Percentiles rank a stretch among this genome's conserved stretches.
Evolutionary conservation across 2,329 filamentous ascomycete species (phyloP).

Genomic region (Penicillium sp.): DNA sequence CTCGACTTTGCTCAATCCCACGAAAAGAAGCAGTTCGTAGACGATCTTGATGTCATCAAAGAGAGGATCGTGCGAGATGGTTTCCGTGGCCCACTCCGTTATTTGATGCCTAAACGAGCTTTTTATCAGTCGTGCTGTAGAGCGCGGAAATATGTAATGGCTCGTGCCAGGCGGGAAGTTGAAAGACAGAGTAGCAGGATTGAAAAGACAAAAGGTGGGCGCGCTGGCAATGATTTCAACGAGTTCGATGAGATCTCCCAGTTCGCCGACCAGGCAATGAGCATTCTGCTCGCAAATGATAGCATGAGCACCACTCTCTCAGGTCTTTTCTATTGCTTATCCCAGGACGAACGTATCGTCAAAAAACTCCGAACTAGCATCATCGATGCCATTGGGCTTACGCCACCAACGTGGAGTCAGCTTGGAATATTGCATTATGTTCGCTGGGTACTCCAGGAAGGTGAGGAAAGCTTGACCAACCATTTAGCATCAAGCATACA

Average conservation of each 20-base stretch:
- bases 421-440: conserved; percentile 9
- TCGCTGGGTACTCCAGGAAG: conserved; percentile 3
- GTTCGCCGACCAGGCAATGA: conserved; percentile 3
- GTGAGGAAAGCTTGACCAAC: background rate
- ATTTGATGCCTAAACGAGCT: background rate
- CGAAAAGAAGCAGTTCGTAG: background rate
- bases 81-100: background rate
- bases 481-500: background rate
- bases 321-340: conserved; percentile 10
- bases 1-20: background rate
- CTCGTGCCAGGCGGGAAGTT: background rate
- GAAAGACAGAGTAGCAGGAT: background rate
- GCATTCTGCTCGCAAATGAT: conserved; percentile 10
- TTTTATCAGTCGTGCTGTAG: background rate
- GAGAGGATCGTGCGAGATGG: background rate
- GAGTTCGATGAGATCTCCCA: background rate
- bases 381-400: background rate
- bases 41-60: background rate
- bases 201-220: background rate
- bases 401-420: conserved; percentile 6
- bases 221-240: background rate
- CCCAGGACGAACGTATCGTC: conserved; percentile 2
- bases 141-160: background rate
- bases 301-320: conserved; percentile 13
- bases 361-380: background rate